Evolutionary conservation across 345 rosid species (phyloP).

Genomic region (Hirschfeldia incana): DNA sequence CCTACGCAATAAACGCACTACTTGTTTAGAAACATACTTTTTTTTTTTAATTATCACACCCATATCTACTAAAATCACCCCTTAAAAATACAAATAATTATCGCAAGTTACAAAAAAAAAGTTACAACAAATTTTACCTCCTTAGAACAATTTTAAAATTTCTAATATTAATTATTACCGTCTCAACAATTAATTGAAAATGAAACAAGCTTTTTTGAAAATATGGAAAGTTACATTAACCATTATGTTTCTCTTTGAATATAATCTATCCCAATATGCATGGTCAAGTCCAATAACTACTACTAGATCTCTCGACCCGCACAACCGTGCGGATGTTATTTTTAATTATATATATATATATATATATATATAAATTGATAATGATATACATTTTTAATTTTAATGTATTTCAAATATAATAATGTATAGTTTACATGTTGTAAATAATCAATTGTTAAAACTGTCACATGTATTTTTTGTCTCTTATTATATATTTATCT

Average conservation of each 20-base stretch:
- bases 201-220: neutral
- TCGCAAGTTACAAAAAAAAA: neutral
- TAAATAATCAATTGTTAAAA: too few relatives aligned
- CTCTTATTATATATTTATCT: too few relatives aligned
- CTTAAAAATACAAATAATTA: neutral
- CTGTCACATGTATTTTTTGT: too few relatives aligned
- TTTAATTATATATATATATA: too few relatives aligned
- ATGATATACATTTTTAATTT: too few relatives aligned
- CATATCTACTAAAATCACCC: neutral
- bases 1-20: neutral
- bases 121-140: neutral
- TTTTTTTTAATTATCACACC: neutral
- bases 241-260: neutral
- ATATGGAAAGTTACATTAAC: neutral
- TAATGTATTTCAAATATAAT: too few relatives aligned
- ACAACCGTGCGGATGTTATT: too few relatives aligned
- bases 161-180: neutral
- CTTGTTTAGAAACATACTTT: neutral
- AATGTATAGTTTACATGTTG: too few relatives aligned
- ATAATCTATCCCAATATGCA: neutral
- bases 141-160: neutral
- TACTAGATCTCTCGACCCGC: too few relatives aligned
- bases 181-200: neutral
- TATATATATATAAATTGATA: too few relatives aligned
- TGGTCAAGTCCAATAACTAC: neutral